phyloP scores from a whole-genome alignment of 2,329 filamentous ascomycete genomes.

The Penicillium sp. region DNA sequence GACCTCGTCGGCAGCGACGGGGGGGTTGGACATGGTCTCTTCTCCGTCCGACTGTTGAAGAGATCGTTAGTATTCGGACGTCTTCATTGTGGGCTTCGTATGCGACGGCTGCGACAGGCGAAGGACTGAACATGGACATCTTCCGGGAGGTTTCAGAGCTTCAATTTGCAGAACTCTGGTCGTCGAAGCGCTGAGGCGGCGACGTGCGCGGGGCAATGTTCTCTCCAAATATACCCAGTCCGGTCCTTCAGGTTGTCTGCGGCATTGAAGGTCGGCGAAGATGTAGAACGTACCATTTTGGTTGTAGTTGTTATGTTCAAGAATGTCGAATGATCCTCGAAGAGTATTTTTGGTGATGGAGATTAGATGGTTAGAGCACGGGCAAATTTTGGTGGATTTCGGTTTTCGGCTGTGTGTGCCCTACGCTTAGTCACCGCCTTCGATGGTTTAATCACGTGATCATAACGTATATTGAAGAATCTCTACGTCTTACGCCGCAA shows the following conservation, averaged over 20 bases:
- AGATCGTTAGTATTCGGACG: conserved; percentile 15
- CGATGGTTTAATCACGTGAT: no score
- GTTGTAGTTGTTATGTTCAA: conserved; percentile 26
- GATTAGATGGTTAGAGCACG: conserved; percentile 16
- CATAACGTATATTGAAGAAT: no score
- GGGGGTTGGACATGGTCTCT: conserved; percentile 79
- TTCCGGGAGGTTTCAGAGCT: background rate
- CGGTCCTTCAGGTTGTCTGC: conserved; percentile 8
- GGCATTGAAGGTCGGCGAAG: background rate
- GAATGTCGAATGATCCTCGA: conserved; percentile 56
- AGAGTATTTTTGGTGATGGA: conserved; percentile 40
- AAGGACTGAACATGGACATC: background rate
- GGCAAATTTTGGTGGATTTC: conserved; percentile 25
- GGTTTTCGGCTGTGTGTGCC: conserved; percentile 35
- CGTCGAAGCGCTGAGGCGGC: background rate
- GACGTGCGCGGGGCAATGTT: background rate
- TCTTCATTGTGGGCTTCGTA: background rate
- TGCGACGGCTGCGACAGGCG: background rate
- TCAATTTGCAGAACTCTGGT: background rate
- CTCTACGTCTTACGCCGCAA: background rate
- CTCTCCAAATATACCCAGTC: conserved; percentile 1
- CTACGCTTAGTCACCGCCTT: conserved; percentile 22
- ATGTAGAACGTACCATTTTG: conserved; percentile 47
- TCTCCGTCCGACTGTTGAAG: conserved; percentile 95
- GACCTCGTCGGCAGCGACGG: conserved; percentile 78